Percentiles rank a stretch among this genome's conserved stretches.
Conservation (phyloP, 768 basidiomycete species). For the Suillus hirtellus region DNA sequence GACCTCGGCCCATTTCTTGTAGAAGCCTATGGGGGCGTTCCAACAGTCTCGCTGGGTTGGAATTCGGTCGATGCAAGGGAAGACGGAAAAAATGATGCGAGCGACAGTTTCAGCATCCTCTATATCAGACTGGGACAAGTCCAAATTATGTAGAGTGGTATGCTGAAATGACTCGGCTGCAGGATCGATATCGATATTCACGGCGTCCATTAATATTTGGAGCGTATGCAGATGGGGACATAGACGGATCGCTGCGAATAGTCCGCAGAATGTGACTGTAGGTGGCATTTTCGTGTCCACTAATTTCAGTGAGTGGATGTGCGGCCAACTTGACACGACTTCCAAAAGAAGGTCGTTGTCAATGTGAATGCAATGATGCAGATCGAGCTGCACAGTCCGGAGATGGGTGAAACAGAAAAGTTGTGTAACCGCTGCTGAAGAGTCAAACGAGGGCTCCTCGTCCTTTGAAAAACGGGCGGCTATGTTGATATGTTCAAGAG, state of each 20-base stretch:
- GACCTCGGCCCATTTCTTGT: not conserved
- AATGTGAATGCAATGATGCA: not conserved
- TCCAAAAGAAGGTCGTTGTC: not conserved
- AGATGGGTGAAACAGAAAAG: not conserved
- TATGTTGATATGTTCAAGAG: not conserved
- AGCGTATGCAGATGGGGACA: constrained; percentile 1
- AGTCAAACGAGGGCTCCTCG: not conserved
- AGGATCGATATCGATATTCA: not conserved
- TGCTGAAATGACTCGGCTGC: not conserved
- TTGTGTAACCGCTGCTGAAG: not conserved
- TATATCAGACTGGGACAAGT: not conserved
- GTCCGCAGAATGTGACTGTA: not conserved
- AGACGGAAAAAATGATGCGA: not conserved
- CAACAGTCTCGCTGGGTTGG: not conserved
- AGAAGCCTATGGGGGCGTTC: not conserved
- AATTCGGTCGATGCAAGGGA: not conserved
- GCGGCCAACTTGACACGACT: not conserved
- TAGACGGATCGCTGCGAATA: not conserved
- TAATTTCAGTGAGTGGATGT: not conserved
- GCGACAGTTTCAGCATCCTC: not conserved
- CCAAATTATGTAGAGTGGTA: not conserved
- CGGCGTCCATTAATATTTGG: not conserved
- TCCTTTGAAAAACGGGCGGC: not conserved
- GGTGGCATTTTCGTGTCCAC: not conserved
- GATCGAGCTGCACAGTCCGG: not conserved